phyloP scores from a whole-genome alignment of 2,329 filamentous ascomycete genomes.

The Colletotrichum destructivum region DNA sequence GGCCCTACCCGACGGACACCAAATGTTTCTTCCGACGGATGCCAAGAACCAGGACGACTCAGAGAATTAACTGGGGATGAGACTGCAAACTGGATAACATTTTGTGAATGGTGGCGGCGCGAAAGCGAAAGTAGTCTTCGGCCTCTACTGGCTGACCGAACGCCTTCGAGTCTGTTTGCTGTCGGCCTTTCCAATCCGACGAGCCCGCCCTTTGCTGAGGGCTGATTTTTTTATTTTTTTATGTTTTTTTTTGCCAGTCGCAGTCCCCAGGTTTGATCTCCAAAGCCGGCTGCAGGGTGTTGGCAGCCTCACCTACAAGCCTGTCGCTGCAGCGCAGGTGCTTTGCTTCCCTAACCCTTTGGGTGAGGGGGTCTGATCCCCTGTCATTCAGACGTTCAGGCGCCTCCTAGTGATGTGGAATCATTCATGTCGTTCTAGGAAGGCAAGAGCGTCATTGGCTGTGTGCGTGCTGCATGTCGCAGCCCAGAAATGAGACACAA shows the following conservation, averaged over 20 bases:
- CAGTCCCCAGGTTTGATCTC: conserved; percentile 6
- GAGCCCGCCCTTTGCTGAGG: not conserved
- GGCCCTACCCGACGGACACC: conserved; percentile 27
- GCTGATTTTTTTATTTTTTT: not conserved
- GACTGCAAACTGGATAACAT: not conserved
- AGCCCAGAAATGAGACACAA: conserved; percentile 30
- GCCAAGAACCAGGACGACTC: conserved; percentile 17
- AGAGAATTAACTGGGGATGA: conserved; percentile 17
- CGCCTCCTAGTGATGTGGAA: conserved; percentile 34
- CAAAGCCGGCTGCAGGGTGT: conserved; percentile 1
- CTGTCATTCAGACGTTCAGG: conserved; percentile 12
- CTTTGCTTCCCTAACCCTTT: conserved; percentile 24
- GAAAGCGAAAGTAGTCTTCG: conserved; percentile 3
- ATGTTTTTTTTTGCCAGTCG: not conserved
- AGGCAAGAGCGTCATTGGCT: conserved; percentile 24
- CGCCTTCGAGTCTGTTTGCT: conserved; percentile 6
- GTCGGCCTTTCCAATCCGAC: conserved; percentile 10
- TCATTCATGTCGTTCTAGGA: conserved; percentile 22
- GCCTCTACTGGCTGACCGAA: not conserved
- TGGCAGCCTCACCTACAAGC: conserved; percentile 20
- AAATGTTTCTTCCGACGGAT: conserved; percentile 16
- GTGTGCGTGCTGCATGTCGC: conserved; percentile 35
- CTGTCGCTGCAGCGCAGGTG: conserved; percentile 14
- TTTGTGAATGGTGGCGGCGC: not conserved
- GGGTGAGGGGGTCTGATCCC: conserved; percentile 20